These are phyloP conservation scores for Drechslerella dactyloides DNA, from an alignment of 2,329 filamentous ascomycete genomes.

Conservation along the genomic window DNA sequence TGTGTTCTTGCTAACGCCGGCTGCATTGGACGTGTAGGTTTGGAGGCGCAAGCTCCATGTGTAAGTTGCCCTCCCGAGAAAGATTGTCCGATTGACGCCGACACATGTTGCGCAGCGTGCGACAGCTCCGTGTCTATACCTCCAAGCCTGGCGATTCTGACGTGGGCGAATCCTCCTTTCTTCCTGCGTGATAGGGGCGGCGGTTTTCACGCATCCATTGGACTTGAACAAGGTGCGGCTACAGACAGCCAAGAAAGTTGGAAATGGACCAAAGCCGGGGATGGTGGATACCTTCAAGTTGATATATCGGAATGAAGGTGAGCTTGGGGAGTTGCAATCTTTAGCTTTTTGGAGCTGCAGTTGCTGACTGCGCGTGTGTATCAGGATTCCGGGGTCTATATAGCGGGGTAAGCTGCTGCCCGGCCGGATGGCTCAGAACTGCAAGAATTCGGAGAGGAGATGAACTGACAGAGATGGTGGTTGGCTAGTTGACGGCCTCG, in stretches of 20 bases:
- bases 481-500: slow-evolving; percentile 76
- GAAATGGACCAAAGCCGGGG: slow-evolving; percentile 51
- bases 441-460: slow-evolving; percentile 1
- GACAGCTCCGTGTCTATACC: neutral
- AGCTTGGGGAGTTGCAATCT: neutral
- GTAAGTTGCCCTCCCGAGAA: slow-evolving; percentile 33
- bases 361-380: slow-evolving; percentile 2
- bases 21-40: slow-evolving; percentile 24
- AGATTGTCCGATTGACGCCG: slow-evolving; percentile 4
- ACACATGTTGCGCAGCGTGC: neutral
- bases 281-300: slow-evolving; percentile 87
- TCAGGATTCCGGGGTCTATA: slow-evolving; percentile 74
- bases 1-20: slow-evolving; percentile 38
- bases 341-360: neutral
- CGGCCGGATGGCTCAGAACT: slow-evolving; percentile 13
- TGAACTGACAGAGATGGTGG: slow-evolving; percentile 14
- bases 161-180: neutral
- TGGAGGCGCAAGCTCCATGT: slow-evolving; percentile 50
- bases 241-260: slow-evolving; percentile 54
- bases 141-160: neutral
- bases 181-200: slow-evolving; percentile 63
- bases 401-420: slow-evolving; percentile 67
- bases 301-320: slow-evolving; percentile 76
- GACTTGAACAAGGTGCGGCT: slow-evolving; percentile 58
- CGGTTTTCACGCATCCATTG: slow-evolving; percentile 88